These are phyloP conservation scores for Aspergillus neotritici DNA, from an alignment of 2,329 filamentous ascomycete species.

Conservation along the genomic window DNA sequence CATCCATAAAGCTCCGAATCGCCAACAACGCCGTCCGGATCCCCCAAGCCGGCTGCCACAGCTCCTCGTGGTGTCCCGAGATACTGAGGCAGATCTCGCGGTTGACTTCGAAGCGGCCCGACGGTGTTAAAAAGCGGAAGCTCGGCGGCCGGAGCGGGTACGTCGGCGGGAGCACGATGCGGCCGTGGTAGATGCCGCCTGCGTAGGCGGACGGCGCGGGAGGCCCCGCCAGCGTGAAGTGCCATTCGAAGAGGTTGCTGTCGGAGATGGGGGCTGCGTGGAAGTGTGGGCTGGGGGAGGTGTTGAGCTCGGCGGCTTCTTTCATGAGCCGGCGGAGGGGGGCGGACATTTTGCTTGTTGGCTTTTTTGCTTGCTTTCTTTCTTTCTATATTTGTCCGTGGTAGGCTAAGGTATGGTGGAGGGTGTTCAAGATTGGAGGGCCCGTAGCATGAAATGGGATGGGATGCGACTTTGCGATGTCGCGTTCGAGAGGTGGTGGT, in stretches of 20 bases:
- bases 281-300: conserved; percentile 76
- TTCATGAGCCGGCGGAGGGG: conserved; percentile 51
- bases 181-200: conserved; percentile 85
- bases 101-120: conserved; percentile 90
- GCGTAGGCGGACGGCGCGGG: conserved; percentile 72
- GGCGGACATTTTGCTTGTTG: conserved; percentile 24
- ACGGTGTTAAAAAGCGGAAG: conserved; percentile 93
- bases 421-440: background rate
- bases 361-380: conserved; percentile 5
- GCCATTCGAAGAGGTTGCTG: conserved; percentile 93
- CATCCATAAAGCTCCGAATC: conserved; percentile 88
- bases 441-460: background rate
- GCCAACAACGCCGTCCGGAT: conserved; percentile 78
- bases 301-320: conserved; percentile 82
- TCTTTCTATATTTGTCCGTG: background rate
- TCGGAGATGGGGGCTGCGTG: conserved; percentile 74
- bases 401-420: background rate
- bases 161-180: conserved; percentile 80
- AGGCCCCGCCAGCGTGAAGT: conserved; percentile 92
- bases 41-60: conserved; percentile 98
- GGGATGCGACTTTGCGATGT: too few relatives aligned
- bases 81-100: conserved; percentile 95
- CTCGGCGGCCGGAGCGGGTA: conserved; percentile 89
- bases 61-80: conserved; percentile 92
- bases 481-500: too few relatives aligned